Evolutionary conservation across 805 yeast genomes (phyloP).

Genomic region (Jamesozyma gamospora): DNA sequence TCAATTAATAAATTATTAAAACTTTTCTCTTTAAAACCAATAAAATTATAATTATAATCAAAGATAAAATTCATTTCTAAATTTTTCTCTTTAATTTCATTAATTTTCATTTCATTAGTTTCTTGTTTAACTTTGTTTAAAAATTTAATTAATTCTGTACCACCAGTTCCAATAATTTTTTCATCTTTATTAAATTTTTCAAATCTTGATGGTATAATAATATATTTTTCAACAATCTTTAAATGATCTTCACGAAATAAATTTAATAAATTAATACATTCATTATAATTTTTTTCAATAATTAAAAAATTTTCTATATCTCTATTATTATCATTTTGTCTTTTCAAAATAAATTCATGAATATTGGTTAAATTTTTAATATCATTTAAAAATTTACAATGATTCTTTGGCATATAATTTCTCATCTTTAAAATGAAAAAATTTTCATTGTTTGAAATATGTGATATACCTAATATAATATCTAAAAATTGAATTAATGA

Average conservation of each 20-base stretch:
- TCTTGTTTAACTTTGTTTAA: constrained; percentile 93
- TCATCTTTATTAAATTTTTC: neutral
- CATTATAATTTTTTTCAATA: constrained; percentile 68
- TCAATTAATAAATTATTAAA: neutral
- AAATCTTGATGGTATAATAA: constrained; percentile 60
- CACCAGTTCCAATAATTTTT: constrained; percentile 67
- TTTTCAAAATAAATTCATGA: constrained; percentile 49
- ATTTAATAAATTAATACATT: constrained; percentile 80
- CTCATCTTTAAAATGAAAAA: constrained; percentile 77
- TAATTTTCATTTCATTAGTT: constrained; percentile 32
- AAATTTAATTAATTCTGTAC: constrained; percentile 84
- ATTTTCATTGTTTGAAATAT: constrained; percentile 31
- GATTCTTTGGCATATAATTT: constrained; percentile 80
- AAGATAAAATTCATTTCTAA: constrained; percentile 3
- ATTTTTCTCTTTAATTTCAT: neutral
- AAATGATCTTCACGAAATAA: constrained; percentile 87
- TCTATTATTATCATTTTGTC: constrained; percentile 35
- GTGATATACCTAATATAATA: constrained; percentile 63
- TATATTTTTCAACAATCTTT: constrained; percentile 82
- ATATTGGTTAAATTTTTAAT: constrained; percentile 49
- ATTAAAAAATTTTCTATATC: no score
- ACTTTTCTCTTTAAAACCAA: constrained; percentile 2
- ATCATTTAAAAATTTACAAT: constrained; percentile 60
- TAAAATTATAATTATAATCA: constrained; percentile 3
- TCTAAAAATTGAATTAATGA: constrained; percentile 84